Percentiles rank a stretch among this genome's conserved stretches.
Evolutionary conservation across 495 filamentous ascomycete species (phyloP).

Genomic region (Xylaria venustula): DNA sequence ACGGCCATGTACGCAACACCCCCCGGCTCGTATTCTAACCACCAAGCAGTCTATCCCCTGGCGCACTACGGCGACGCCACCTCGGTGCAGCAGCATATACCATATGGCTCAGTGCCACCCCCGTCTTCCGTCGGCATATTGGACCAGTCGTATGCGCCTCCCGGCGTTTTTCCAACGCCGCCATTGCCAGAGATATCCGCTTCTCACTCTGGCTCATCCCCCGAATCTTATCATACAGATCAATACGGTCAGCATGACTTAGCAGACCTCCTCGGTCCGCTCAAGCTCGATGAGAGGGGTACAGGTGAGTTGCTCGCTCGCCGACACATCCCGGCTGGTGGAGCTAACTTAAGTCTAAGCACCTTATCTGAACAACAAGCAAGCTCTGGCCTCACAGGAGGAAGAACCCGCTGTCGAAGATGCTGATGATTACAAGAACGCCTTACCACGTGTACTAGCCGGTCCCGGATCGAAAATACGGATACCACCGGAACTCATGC

Average conservation of each 20-base stretch:
- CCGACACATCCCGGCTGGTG: not conserved
- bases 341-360: slow-evolving; percentile 50
- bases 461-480: slow-evolving; percentile 73
- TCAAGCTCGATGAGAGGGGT: slow-evolving; percentile 84
- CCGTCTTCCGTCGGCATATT: slow-evolving; percentile 39
- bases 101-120: slow-evolving; percentile 49
- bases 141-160: slow-evolving; percentile 49
- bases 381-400: slow-evolving; percentile 46
- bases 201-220: slow-evolving; percentile 40
- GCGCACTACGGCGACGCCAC: slow-evolving; percentile 46
- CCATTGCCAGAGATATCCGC: slow-evolving; percentile 51
- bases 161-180: slow-evolving; percentile 52
- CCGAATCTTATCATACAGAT: slow-evolving; percentile 58
- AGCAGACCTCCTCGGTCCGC: slow-evolving; percentile 76
- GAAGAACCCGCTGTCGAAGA: slow-evolving; percentile 80
- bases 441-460: slow-evolving; percentile 62
- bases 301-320: slow-evolving; percentile 62
- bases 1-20: slow-evolving; percentile 39
- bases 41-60: slow-evolving; percentile 42
- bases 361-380: slow-evolving; percentile 80
- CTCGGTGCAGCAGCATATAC: slow-evolving; percentile 42
- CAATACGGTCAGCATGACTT: slow-evolving; percentile 69
- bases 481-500: slow-evolving; percentile 94
- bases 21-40: slow-evolving; percentile 35
- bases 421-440: slow-evolving; percentile 59